These are phyloP conservation scores for Vanilla planifolia DNA, from an alignment of 106 monocot genomes.

Conservation along the genomic window DNA sequence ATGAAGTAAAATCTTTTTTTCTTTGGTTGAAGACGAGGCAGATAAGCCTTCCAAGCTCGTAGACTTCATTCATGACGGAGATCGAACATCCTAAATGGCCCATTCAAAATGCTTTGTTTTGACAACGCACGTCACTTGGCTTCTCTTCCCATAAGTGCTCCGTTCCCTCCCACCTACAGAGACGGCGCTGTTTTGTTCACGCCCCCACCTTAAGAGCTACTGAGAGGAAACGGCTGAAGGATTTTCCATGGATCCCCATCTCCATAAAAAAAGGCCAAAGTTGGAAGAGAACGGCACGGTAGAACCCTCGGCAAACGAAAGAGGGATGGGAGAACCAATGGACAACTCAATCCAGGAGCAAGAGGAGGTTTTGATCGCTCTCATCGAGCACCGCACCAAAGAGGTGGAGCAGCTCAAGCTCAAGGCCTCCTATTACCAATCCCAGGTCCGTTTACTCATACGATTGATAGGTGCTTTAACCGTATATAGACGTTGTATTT, in stretches of 20 bases:
- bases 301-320: background rate
- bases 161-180: too few species aligned
- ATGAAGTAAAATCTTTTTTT: too few species aligned
- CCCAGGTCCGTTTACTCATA: constrained; percentile 25
- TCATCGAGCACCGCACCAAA: constrained; percentile 42
- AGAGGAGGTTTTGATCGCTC: constrained; percentile 53
- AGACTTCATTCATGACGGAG: too few species aligned
- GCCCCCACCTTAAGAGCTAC: too few species aligned
- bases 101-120: too few species aligned
- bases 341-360: constrained; percentile 21
- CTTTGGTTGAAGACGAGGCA: too few species aligned
- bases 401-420: constrained; percentile 33
- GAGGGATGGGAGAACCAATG: background rate
- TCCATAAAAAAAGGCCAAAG: constrained; percentile 27
- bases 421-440: constrained; percentile 33
- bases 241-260: constrained; percentile 16
- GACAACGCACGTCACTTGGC: too few species aligned
- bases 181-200: too few species aligned
- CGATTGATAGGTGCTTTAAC: background rate
- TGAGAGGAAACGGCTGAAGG: background rate
- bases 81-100: too few species aligned
- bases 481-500: background rate
- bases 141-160: too few species aligned
- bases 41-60: too few species aligned
- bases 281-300: constrained; percentile 9